Conservation (phyloP, 805 yeast genomes). For the Yamadazyma scolyti region DNA sequence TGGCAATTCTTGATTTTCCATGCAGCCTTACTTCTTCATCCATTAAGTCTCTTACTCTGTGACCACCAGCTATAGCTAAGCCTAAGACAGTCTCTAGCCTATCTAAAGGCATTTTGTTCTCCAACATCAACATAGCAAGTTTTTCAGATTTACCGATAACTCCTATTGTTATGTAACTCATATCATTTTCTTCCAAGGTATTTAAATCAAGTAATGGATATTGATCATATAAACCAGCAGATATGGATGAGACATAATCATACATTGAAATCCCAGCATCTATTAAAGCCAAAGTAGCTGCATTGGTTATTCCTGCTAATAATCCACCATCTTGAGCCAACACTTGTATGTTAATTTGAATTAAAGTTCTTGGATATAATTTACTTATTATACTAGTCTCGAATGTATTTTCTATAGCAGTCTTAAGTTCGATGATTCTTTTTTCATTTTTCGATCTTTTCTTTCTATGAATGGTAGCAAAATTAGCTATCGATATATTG, state of each 20-base stretch:
- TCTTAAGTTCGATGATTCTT: conserved; percentile 62
- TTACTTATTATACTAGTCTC: conserved; percentile 70
- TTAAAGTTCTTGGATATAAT: conserved; percentile 78
- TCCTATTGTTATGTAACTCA: conserved; percentile 79
- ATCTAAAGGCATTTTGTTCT: conserved; percentile 83
- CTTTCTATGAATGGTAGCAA: conserved; percentile 73
- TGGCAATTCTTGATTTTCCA: conserved; percentile 40
- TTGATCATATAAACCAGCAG: conserved; percentile 76
- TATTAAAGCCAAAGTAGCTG: conserved; percentile 82
- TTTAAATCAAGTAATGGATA: conserved; percentile 79
- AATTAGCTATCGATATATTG: conserved; percentile 70
- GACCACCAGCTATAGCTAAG: conserved; percentile 84
- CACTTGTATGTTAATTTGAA: conserved; percentile 72
- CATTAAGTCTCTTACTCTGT: conserved; percentile 78
- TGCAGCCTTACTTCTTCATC: conserved; percentile 77
- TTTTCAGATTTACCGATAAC: conserved; percentile 80
- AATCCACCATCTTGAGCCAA: conserved; percentile 90
- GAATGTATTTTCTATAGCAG: conserved; percentile 66
- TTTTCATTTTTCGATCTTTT: conserved; percentile 67
- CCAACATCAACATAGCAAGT: conserved; percentile 70
- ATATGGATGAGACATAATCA: conserved; percentile 79
- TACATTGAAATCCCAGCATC: conserved; percentile 96
- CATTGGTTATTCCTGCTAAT: conserved; percentile 73
- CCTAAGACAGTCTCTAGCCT: conserved; percentile 70
- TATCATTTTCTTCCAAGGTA: conserved; percentile 76